A percentile compares a stretch with the other conserved stretches of the same genome.
Evolutionary conservation across 2,329 filamentous ascomycete species (phyloP).

Genomic region (Fonsecaea erecta): DNA sequence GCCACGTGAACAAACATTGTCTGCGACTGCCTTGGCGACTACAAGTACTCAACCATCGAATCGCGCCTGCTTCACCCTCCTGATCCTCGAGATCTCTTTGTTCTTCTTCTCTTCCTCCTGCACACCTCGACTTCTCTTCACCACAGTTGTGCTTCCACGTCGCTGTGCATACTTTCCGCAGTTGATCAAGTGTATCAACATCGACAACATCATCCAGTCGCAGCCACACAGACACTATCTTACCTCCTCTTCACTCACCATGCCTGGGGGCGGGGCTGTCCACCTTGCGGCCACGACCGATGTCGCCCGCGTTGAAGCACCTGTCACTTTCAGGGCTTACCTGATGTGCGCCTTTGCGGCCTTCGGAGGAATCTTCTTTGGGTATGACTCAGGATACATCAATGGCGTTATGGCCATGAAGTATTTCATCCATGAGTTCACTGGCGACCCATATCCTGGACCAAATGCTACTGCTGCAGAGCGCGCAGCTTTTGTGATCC

Average conservation of each 20-base stretch:
- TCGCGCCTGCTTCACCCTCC: neutral
- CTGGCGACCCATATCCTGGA: constrained; percentile 55
- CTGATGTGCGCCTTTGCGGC: constrained; percentile 64
- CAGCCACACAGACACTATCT: neutral
- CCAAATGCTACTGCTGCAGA: constrained; percentile 67
- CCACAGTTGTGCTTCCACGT: neutral
- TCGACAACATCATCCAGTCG: neutral
- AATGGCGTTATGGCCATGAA: constrained; percentile 52
- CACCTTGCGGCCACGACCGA: constrained; percentile 43
- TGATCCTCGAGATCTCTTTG: neutral
- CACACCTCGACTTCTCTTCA: neutral
- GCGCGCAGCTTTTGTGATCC: constrained; percentile 66
- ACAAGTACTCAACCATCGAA: neutral
- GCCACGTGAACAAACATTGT: constrained; percentile 1
- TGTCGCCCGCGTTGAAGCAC: constrained; percentile 61
- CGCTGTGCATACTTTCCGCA: constrained; percentile 1
- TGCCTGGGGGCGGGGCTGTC: constrained; percentile 14
- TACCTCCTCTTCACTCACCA: neutral
- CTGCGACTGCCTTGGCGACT: neutral
- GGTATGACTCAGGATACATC: constrained; percentile 64
- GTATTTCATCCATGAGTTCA: constrained; percentile 38
- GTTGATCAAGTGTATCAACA: constrained; percentile 6
- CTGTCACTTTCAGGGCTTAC: constrained; percentile 63
- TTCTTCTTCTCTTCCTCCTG: neutral
- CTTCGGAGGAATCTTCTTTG: constrained; percentile 65